Evolutionary conservation across 108 stramenopile genomes (phyloP), one percentile per base, ranked within the genome.

Genomic region (Pseudonitzschia multiseries): DNA sequence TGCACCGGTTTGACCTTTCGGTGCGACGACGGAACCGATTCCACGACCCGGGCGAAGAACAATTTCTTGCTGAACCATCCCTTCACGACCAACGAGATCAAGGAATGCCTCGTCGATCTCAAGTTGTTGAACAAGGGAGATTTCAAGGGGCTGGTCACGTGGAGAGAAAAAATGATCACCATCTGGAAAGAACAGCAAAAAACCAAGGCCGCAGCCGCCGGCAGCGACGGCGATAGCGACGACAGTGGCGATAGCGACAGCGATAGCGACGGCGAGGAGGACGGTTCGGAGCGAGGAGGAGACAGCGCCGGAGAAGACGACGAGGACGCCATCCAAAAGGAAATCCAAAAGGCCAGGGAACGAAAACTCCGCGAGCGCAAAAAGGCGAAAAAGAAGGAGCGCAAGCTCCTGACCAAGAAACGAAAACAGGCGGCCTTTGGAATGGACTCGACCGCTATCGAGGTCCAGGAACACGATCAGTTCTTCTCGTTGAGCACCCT

Each of bases 81-180:
- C 17, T 65, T 79, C 31, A 99, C 97, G 17, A 93, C 94, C 0
- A 54, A 74, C 21, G 99, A 99, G 74, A 86, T 99, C 26, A 89
- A 89, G 63, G 86, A 87, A 28, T 91, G 91, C 80, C 81, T 93
- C 24, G 79, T 79, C 27, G 98, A 98, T 77, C 72, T 98, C 59
- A 93, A 97, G 67, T 93, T 99, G 10, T 74, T 99, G 26, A 97
- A 98, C 73, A 96, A 97, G 78, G 79, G 82, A n/a, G 99, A 99
- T 71, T 98, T 99, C 73, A 94, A 94, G 70, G 80, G 82, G 24
- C 76, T 99, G 51, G 79, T 99, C 59, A 85, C 79, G 63, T 99
- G 99, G 99, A 86, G 99, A 36, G 77, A 87, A 13, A 89, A 90
- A 52, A 85, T 99, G 83, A 31, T 72, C 0, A 15, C 43, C 18